Evolutionary conservation across 768 basidiomycete species (phyloP).

Genomic region (Mycena leptocephala): DNA sequence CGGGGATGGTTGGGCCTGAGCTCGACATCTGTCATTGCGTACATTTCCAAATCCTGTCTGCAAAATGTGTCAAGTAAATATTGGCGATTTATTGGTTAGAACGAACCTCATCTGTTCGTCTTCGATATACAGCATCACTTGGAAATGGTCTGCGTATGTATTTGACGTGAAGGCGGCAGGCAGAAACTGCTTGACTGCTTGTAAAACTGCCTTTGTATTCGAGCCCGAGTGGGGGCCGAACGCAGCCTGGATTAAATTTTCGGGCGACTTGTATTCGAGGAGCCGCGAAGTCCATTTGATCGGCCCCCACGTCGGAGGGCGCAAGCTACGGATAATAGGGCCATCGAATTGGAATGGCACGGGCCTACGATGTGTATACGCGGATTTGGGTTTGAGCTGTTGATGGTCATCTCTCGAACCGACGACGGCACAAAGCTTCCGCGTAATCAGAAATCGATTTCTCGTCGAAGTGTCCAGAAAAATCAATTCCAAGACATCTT

Average conservation of each 20-base stretch:
- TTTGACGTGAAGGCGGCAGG: slow-evolving; percentile 51
- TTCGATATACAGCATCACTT: slow-evolving; percentile 64
- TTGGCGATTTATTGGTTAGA: neutral
- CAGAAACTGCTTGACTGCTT: slow-evolving; percentile 52
- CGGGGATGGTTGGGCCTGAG: slow-evolving; percentile 54
- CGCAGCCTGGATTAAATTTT: slow-evolving; percentile 48
- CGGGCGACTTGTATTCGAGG: slow-evolving; percentile 51
- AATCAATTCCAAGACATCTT: slow-evolving; percentile 65
- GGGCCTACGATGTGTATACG: slow-evolving; percentile 53
- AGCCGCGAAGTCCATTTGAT: slow-evolving; percentile 54
- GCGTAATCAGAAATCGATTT: slow-evolving; percentile 63
- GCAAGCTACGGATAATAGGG: slow-evolving; percentile 51
- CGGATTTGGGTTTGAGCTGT: slow-evolving; percentile 59
- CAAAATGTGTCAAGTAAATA: slow-evolving; percentile 22
- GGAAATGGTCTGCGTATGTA: slow-evolving; percentile 64
- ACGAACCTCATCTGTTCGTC: slow-evolving; percentile 64
- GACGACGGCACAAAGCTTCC: slow-evolving; percentile 62
- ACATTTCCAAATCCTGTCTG: slow-evolving; percentile 58
- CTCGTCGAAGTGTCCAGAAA: slow-evolving; percentile 55
- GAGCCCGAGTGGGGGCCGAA: slow-evolving; percentile 38
- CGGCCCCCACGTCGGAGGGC: slow-evolving; percentile 58
- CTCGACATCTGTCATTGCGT: slow-evolving; percentile 53
- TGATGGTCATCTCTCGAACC: slow-evolving; percentile 68
- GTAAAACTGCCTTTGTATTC: slow-evolving; percentile 34
- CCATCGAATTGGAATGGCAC: slow-evolving; percentile 47